Base-by-base conservation (phyloP, 192 early-diverging fungal species). In the Coemansia sp. region DNA sequence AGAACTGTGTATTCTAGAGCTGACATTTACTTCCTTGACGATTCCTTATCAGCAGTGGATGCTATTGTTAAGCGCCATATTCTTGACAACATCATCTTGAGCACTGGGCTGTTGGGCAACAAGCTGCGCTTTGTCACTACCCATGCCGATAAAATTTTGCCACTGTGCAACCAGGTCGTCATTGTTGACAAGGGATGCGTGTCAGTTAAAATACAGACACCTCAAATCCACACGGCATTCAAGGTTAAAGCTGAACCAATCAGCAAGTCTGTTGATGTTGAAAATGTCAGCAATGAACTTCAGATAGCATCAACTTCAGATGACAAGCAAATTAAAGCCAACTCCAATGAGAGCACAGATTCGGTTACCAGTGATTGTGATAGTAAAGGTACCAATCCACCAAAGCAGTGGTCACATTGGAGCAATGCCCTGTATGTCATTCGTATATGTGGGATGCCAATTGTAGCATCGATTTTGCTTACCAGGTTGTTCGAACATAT, bases 21-120 rank as follows among this genome's bases (percentile, higher is more conserved):
- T 17, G 91, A 92, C 35, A 88, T 91, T 59, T 84, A 88, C 59
- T 70, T 92, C 14, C 82, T 89, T 21, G 91, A 88, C 65, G 93
- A 94, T 62, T 89, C 91, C 19, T 70, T 94, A 3, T 85, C 86
- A 16, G 89, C 89, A 13, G 89, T 91, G 0, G 89, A 91, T 62
- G 77, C 86, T 10, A 85, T 87, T 54, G 88, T 89, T 53, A 85
- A 84, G 16, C 68, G 84, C 9, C 87, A 88, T 65, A 89, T 91
- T 36, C 75, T 91, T 31, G 87, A 91, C 68, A 72, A 86, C 46
- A 83, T 85, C 35, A 80, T 91, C 6, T 42, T 74, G 29, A 82
- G 86, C n/a, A 68, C 69, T 65, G 73, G 77, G n/a, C 21, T 91
- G 46, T 72, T 92, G n/a, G 77, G 72, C 9, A 67, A 77, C 64